These are phyloP conservation scores for Pseudocercospora macadamiae DNA, from an alignment of 2,329 filamentous ascomycete genomes.

Conservation along the genomic window DNA sequence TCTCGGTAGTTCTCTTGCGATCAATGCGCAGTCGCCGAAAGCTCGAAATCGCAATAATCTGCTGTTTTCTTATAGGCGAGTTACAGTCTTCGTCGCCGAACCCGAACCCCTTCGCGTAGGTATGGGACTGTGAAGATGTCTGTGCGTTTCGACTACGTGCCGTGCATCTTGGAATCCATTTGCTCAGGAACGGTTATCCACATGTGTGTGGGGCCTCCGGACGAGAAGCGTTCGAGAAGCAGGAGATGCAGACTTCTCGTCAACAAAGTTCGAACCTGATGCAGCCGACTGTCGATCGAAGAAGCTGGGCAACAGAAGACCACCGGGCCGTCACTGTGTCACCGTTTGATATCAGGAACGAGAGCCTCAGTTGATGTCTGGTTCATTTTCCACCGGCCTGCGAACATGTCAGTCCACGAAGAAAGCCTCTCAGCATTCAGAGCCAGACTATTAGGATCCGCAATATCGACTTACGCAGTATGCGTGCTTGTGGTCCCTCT, in stretches of 20 bases:
- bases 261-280: neutral
- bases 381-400: neutral
- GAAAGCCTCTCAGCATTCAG: slow-evolving; percentile 10
- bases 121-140: neutral
- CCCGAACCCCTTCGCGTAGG: neutral
- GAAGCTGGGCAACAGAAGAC: neutral
- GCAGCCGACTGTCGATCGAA: slow-evolving; percentile 1
- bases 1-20: neutral
- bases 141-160: neutral
- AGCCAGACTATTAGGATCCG: slow-evolving; percentile 10
- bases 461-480: slow-evolving; percentile 18
- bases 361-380: neutral
- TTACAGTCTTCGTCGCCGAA: neutral
- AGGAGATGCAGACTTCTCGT: neutral
- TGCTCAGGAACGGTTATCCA: neutral
- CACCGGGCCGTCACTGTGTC: too few species aligned
- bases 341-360: too few species aligned
- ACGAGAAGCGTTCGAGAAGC: neutral
- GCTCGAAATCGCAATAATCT: neutral
- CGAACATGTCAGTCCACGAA: slow-evolving; percentile 1
- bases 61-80: neutral
- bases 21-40: neutral
- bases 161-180: neutral
- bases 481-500: slow-evolving; percentile 20
- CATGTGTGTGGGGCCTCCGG: neutral